Conservation (phyloP, 768 basidiomycete genomes). For the Rhizopogon vesiculosus region DNA sequence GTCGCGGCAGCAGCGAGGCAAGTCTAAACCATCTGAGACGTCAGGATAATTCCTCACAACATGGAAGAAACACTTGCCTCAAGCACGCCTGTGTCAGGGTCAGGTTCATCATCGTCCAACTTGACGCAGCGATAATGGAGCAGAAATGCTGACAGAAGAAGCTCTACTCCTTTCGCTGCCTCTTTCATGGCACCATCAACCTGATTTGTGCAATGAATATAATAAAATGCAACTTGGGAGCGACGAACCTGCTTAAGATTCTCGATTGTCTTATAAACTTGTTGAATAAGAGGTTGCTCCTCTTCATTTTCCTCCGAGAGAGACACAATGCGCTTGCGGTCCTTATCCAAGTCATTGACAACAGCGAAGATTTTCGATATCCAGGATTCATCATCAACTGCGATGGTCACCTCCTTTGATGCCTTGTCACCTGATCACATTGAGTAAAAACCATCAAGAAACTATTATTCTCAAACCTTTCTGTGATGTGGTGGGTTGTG, state of each 20-base stretch:
- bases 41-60: neutral
- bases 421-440: slow-evolving; percentile 38
- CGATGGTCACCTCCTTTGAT: slow-evolving; percentile 52
- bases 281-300: slow-evolving; percentile 38
- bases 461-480: slow-evolving; percentile 35
- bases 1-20: slow-evolving; percentile 55
- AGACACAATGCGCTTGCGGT: slow-evolving; percentile 60
- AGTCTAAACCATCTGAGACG: slow-evolving; percentile 34
- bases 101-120: slow-evolving; percentile 41
- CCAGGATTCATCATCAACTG: slow-evolving; percentile 79
- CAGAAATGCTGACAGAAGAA: slow-evolving; percentile 66
- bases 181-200: slow-evolving; percentile 12
- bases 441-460: neutral
- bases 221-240: neutral
- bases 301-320: slow-evolving; percentile 54
- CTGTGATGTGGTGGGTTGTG: slow-evolving; percentile 46
- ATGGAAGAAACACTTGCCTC: slow-evolving; percentile 42
- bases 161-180: slow-evolving; percentile 57
- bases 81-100: slow-evolving; percentile 48
- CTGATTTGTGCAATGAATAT: slow-evolving; percentile 4
- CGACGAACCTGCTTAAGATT: slow-evolving; percentile 41
- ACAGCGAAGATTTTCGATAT: slow-evolving; percentile 57
- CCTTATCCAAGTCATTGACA: slow-evolving; percentile 53
- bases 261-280: slow-evolving; percentile 37
- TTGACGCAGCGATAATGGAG: slow-evolving; percentile 69